phyloP scores from a whole-genome alignment of 1,284 basidiomycete species.

The Boletellus dicymbophilus region DNA sequence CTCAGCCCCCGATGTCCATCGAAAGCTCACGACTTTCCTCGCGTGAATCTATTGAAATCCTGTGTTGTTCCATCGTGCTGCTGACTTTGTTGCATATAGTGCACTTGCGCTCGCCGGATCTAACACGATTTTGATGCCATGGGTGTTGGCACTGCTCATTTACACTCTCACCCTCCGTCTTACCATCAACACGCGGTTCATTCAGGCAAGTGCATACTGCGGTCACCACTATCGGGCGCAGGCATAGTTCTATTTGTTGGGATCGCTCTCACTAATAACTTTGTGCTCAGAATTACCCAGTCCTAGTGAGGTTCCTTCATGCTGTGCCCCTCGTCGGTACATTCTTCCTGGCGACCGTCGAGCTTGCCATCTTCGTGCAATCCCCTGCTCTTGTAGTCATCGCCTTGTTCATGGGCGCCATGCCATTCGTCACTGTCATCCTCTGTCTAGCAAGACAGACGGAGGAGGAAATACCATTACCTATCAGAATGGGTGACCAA shows the following conservation, averaged over 20 bases:
- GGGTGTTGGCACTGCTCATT: background rate
- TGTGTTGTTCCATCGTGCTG: background rate
- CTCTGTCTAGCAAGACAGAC: background rate
- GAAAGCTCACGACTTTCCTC: background rate
- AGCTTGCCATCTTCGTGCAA: constrained; percentile 2
- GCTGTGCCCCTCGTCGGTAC: constrained; percentile 4
- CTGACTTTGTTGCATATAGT: background rate
- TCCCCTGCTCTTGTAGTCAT: constrained; percentile 3
- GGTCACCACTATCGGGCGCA: background rate
- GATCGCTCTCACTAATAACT: no score
- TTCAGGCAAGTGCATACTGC: background rate
- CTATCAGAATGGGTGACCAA: background rate
- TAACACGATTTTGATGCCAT: background rate
- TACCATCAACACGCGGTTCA: background rate
- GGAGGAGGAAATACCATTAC: background rate
- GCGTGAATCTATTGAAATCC: background rate
- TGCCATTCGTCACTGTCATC: constrained; percentile 6
- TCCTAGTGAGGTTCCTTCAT: background rate
- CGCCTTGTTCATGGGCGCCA: constrained; percentile 5
- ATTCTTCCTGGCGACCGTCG: constrained; percentile 6
- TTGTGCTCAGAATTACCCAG: background rate
- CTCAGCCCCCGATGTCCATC: background rate
- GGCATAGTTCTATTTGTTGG: no score
- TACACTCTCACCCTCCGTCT: constrained; percentile 1
- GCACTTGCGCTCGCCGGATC: background rate